These are phyloP conservation scores for Fraxinus nigra DNA, from an alignment of 305 asterid species.

Conservation along the genomic window DNA sequence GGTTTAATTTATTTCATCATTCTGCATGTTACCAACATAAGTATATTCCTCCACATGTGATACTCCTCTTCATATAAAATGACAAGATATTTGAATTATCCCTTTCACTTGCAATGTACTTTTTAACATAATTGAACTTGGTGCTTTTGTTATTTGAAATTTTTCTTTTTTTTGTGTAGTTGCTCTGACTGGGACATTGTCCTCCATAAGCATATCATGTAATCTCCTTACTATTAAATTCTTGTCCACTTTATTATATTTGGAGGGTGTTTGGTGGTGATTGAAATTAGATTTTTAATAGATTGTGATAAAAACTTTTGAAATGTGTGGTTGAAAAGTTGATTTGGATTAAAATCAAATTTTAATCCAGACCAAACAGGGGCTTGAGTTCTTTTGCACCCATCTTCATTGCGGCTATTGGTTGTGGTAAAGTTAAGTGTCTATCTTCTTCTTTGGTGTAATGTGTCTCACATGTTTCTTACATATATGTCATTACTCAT, in stretches of 20 bases:
- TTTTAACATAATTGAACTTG: neutral
- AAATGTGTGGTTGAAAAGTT: too few relatives aligned
- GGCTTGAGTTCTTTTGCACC: neutral
- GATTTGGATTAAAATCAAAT: too few relatives aligned
- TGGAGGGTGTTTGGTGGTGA: too few relatives aligned
- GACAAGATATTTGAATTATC: slow-evolving; percentile 42
- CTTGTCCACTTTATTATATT: neutral
- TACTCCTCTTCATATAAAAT: slow-evolving; percentile 41
- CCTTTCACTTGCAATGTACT: slow-evolving; percentile 4
- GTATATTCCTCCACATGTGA: slow-evolving; percentile 32
- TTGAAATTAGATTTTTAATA: too few relatives aligned
- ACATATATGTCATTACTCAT: too few relatives aligned
- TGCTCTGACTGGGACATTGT: neutral
- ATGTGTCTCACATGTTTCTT: neutral
- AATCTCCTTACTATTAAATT: neutral
- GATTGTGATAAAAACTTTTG: too few relatives aligned
- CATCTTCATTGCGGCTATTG: neutral
- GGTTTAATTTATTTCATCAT: too few relatives aligned
- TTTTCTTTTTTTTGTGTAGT: neutral
- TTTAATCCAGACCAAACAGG: too few relatives aligned
- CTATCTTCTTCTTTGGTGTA: neutral
- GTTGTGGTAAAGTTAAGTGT: neutral
- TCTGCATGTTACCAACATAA: slow-evolving; percentile 23
- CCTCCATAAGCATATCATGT: neutral
- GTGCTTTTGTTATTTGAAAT: neutral